Percentiles rank a stretch among this genome's conserved stretches.
These are phyloP conservation scores for Termitomyces sp. DNA, from an alignment of 768 basidiomycete genomes.

Conservation along the genomic window DNA sequence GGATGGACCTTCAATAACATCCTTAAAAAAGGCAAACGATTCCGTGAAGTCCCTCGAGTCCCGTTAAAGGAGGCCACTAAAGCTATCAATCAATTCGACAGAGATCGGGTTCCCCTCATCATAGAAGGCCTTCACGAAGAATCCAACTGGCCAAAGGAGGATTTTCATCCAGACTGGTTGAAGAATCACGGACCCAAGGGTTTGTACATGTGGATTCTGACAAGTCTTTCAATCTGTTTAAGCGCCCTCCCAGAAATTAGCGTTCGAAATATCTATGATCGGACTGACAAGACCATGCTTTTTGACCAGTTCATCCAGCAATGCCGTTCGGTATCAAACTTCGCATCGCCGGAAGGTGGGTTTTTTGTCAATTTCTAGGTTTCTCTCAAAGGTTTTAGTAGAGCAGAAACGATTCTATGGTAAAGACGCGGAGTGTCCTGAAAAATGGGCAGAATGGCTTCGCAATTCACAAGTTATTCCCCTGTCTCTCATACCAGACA, in stretches of 20 bases:
- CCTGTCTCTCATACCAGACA: slow-evolving; percentile 41
- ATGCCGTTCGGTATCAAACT: slow-evolving; percentile 28
- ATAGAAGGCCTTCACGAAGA: slow-evolving; percentile 56
- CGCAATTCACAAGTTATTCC: slow-evolving; percentile 43
- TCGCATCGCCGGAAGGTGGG: slow-evolving; percentile 34
- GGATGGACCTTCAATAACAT: slow-evolving; percentile 44
- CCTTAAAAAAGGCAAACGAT: slow-evolving; percentile 15
- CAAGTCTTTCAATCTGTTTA: not conserved
- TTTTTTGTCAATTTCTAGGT: not conserved
- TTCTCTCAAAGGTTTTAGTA: slow-evolving; percentile 18
- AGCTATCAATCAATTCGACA: slow-evolving; percentile 41
- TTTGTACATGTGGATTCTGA: slow-evolving; percentile 10
- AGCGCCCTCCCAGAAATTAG: slow-evolving; percentile 35
- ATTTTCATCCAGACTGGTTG: slow-evolving; percentile 58
- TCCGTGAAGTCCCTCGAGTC: slow-evolving; percentile 30
- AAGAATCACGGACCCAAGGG: slow-evolving; percentile 22
- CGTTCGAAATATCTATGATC: slow-evolving; percentile 59
- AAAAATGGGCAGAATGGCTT: slow-evolving; percentile 61
- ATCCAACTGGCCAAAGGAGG: slow-evolving; percentile 43
- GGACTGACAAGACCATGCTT: slow-evolving; percentile 46
- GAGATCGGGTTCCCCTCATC: slow-evolving; percentile 53
- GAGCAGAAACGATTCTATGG: slow-evolving; percentile 65
- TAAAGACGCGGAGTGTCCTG: slow-evolving; percentile 71
- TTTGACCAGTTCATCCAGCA: slow-evolving; percentile 48
- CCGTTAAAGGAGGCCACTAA: slow-evolving; percentile 23